Evolutionary conservation across 441 rosid species (phyloP), one percentile per base, ranked within the genome.

Genomic region (Lepidium campestre): DNA sequence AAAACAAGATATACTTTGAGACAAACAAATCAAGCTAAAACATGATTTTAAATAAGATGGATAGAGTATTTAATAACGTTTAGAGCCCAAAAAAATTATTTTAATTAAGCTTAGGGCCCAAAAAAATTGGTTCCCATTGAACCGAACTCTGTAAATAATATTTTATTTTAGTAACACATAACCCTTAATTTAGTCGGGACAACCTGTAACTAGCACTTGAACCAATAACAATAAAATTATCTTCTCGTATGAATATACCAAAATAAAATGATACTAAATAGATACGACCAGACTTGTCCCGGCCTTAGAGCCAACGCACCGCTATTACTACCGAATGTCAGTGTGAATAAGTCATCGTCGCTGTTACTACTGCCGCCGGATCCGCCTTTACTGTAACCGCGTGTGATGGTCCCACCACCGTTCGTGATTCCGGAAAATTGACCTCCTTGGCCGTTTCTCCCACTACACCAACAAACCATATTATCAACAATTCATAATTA

Each of bases 381-480:
- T 49, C 77, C 77, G 62, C 61, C 55, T 42, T 62, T 57, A 54
- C 56, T 74, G 17, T 68, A 68, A n/a, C 78, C 78, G 5, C 70
- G 73, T 41, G 88, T 50, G 22, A 35, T 20, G 76, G 81, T 68
- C 77, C 58, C 85, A 20, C 82, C 76, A 40, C 69, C 78, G 65
- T 79, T 84, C 66, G 89, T 85, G 73, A 36, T 45, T 47, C 74
- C 71, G 35, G 63, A 15, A 52, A 66, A 66, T 46, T 57, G 47
- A 61, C 57, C 62, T 48, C 69, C 68, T 40, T 40, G 56, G 64
- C 71, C 32, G 57, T 64, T 68, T 63, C 75, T 54, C 18, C 80
- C 75, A 61, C 78, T 69, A 19, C 36, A 57, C 42, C 56, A 72
- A 55, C 67, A 65, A 49, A 44, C 35, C 61, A 41, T 65, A 49